Percentiles rank a stretch among this genome's conserved stretches.
Evolutionary conservation across 2,329 filamentous ascomycete genomes (phyloP).

Genomic region (Paecilomyces sp.): DNA sequence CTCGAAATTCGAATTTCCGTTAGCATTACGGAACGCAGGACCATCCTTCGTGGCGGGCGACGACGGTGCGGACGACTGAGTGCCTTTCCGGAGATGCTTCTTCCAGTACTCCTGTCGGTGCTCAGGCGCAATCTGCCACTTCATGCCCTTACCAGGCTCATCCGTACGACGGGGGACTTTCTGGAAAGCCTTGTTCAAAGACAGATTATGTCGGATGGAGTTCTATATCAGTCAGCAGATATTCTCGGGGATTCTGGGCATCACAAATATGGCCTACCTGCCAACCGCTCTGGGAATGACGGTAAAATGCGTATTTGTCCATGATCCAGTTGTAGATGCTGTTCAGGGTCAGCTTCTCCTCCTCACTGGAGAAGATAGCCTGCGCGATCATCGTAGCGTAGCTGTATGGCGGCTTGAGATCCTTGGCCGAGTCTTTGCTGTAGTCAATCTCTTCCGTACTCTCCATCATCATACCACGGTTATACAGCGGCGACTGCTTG

Average conservation of each 20-base stretch:
- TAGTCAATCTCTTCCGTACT: constrained; percentile 47
- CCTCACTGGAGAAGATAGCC: constrained; percentile 78
- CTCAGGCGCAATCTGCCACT: constrained; percentile 88
- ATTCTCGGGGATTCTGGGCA: neutral
- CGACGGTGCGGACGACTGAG: constrained; percentile 39
- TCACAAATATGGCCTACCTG: constrained; percentile 54
- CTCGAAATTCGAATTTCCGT: constrained; percentile 28
- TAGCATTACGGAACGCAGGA: constrained; percentile 27
- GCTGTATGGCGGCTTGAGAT: constrained; percentile 92
- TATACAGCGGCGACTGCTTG: constrained; percentile 42
- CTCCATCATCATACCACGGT: constrained; percentile 47
- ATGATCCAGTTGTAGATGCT: constrained; percentile 95
- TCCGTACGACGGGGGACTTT: constrained; percentile 90
- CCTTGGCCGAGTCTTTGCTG: constrained; percentile 74
- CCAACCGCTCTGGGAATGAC: constrained; percentile 80
- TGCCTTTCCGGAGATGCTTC: constrained; percentile 45
- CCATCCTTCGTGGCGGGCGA: constrained; percentile 39
- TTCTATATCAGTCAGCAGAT: constrained; percentile 50
- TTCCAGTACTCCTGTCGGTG: constrained; percentile 81
- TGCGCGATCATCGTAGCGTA: constrained; percentile 97
- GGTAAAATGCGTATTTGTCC: constrained; percentile 86
- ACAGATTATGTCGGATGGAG: constrained; percentile 93
- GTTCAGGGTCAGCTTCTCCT: constrained; percentile 82
- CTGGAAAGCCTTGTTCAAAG: constrained; percentile 87
- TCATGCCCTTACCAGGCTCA: constrained; percentile 97